Conservation (phyloP, 352 stramenopile species). For the Phytophthora boehmeriae region DNA sequence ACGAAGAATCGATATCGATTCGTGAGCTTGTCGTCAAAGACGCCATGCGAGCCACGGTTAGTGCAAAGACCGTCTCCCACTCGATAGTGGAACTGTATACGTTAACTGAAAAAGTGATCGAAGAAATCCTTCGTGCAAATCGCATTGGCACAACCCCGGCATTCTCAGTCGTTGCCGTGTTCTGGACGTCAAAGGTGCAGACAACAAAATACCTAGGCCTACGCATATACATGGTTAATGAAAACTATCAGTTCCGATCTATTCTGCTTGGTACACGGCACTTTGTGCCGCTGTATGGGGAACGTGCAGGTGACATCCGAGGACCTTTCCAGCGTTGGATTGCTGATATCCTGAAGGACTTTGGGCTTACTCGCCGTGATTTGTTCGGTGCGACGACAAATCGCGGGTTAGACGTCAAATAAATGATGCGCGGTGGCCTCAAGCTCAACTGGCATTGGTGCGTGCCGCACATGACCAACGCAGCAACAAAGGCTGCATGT, state of each 20-base stretch:
- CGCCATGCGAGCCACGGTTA: slow-evolving; percentile 7
- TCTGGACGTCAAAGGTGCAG: slow-evolving; percentile 17
- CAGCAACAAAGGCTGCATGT: slow-evolving; percentile 8
- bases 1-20: slow-evolving; percentile 18
- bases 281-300: slow-evolving; percentile 13
- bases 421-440: slow-evolving; percentile 7
- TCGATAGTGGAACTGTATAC: slow-evolving; percentile 12
- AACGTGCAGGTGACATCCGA: slow-evolving; percentile 6
- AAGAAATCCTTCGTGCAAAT: background rate
- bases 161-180: slow-evolving; percentile 8
- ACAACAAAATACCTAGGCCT: slow-evolving; percentile 4
- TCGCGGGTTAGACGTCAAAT: slow-evolving; percentile 8
- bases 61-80: slow-evolving; percentile 2
- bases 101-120: slow-evolving; percentile 2
- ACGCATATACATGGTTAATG: slow-evolving; percentile 12
- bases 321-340: slow-evolving; percentile 11
- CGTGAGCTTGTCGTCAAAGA: slow-evolving; percentile 16
- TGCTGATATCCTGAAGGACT: slow-evolving; percentile 8
- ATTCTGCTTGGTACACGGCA: slow-evolving; percentile 12
- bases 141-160: slow-evolving; percentile 3
- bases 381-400: slow-evolving; percentile 12
- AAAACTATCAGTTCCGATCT: slow-evolving; percentile 9
- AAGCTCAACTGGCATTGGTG: background rate
- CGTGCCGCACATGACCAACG: slow-evolving; percentile 11
- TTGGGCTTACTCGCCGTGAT: slow-evolving; percentile 3